phyloP scores from a whole-genome alignment of 2,329 filamentous ascomycete genomes.

The Chalaropsis ovoidea region DNA sequence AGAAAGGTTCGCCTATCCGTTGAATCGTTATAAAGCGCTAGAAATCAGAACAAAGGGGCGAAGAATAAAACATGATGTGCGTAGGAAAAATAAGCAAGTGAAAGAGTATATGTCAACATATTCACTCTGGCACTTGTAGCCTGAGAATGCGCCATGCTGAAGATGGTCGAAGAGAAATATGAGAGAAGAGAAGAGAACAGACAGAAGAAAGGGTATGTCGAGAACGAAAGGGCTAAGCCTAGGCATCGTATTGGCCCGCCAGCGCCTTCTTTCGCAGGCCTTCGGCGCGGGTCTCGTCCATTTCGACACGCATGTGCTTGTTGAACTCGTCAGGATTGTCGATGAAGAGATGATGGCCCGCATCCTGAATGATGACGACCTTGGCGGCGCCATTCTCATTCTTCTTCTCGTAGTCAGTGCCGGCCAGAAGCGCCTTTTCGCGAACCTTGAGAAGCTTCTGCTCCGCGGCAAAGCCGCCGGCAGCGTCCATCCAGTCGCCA shows the following conservation, averaged over 20 bases:
- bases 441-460: conserved; percentile 66
- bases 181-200: neutral
- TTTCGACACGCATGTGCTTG: conserved; percentile 41
- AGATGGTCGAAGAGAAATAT: neutral
- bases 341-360: conserved; percentile 51
- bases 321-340: conserved; percentile 52
- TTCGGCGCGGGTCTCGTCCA: conserved; percentile 40
- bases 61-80: neutral
- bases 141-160: conserved; percentile 3
- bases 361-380: conserved; percentile 62
- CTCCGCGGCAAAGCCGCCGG: conserved; percentile 68
- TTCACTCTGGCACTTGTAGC: neutral
- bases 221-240: neutral
- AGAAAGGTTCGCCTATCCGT: neutral
- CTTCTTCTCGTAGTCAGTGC: conserved; percentile 55
- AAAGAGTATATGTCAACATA: neutral
- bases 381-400: conserved; percentile 71
- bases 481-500: conserved; percentile 97
- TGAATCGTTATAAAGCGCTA: neutral
- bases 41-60: neutral
- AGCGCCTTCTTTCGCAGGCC: conserved; percentile 27
- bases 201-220: neutral
- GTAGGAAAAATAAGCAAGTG: neutral
- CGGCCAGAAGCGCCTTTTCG: conserved; percentile 48
- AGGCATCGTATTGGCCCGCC: neutral